phyloP scores from a whole-genome alignment of 2,329 filamentous ascomycete species.

The Colletotrichum lupini region DNA sequence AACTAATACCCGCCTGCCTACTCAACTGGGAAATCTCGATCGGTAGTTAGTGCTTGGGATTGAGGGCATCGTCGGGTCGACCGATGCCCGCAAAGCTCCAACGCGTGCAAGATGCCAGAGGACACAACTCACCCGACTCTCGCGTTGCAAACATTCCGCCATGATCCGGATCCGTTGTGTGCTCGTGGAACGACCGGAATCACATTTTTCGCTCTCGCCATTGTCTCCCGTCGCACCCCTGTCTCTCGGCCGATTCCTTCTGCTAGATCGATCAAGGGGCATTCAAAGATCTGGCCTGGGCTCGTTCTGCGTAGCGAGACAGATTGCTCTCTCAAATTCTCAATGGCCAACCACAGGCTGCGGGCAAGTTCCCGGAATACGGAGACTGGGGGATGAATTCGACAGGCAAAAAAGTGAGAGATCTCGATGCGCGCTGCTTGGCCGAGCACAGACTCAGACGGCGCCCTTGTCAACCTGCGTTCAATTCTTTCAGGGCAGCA shows the following conservation, averaged over 20 bases:
- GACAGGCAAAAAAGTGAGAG: neutral
- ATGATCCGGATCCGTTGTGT: neutral
- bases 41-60: neutral
- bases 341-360: neutral
- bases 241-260: conserved; percentile 4
- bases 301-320: conserved; percentile 1
- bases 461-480: conserved; percentile 10
- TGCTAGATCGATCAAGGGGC: neutral
- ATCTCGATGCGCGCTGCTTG: conserved; percentile 22
- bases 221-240: neutral
- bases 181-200: neutral
- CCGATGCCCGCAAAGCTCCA: neutral
- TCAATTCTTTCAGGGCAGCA: neutral
- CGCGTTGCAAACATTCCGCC: neutral
- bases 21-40: conserved; percentile 1
- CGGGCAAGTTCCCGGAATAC: neutral
- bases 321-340: neutral
- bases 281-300: conserved; percentile 7
- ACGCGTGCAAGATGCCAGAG: neutral
- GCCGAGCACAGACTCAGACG: conserved; percentile 3
- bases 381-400: neutral
- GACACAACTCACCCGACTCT: neutral
- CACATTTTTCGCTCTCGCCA: neutral
- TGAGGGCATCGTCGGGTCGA: conserved; percentile 26
- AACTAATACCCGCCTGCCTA: neutral